phyloP scores from a whole-genome alignment of 352 stramenopile species.

The Globisporangium cylindrosporum region DNA sequence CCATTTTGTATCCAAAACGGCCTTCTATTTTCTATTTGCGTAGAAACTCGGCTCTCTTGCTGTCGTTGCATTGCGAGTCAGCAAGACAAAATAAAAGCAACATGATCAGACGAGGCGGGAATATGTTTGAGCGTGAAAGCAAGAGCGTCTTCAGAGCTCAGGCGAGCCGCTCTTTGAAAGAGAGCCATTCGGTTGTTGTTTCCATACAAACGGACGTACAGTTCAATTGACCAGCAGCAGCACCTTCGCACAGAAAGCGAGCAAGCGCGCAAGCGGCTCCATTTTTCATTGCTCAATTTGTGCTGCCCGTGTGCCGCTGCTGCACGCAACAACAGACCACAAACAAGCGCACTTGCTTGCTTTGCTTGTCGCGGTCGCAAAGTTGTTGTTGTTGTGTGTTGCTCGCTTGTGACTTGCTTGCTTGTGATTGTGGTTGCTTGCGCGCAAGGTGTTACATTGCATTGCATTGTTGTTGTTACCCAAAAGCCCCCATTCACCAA shows the following conservation, averaged over 20 bases:
- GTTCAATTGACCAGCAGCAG: slow-evolving; percentile 3
- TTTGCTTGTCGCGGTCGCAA: neutral
- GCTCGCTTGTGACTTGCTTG: neutral
- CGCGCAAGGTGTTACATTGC: slow-evolving; percentile 1
- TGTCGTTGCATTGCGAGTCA: slow-evolving; percentile 8
- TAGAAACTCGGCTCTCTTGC: slow-evolving; percentile 1
- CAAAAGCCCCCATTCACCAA: neutral
- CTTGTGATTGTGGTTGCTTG: neutral
- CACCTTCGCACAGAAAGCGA: neutral
- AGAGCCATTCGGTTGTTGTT: slow-evolving; percentile 1
- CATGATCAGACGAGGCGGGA: slow-evolving; percentile 2
- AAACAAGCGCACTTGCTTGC: neutral
- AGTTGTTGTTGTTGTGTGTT: neutral
- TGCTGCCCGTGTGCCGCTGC: neutral
- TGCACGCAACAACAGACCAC: neutral
- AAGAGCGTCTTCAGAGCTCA: neutral
- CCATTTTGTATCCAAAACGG: neutral
- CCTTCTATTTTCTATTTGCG: neutral
- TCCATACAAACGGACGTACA: slow-evolving; percentile 1
- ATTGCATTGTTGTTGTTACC: neutral
- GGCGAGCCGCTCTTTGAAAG: neutral
- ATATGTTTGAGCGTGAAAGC: neutral
- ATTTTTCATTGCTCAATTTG: slow-evolving; percentile 6
- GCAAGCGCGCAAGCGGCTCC: neutral
- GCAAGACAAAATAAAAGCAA: neutral